Base-by-base conservation (phyloP, 768 basidiomycete species). In the Coprinopsis sp. region DNA sequence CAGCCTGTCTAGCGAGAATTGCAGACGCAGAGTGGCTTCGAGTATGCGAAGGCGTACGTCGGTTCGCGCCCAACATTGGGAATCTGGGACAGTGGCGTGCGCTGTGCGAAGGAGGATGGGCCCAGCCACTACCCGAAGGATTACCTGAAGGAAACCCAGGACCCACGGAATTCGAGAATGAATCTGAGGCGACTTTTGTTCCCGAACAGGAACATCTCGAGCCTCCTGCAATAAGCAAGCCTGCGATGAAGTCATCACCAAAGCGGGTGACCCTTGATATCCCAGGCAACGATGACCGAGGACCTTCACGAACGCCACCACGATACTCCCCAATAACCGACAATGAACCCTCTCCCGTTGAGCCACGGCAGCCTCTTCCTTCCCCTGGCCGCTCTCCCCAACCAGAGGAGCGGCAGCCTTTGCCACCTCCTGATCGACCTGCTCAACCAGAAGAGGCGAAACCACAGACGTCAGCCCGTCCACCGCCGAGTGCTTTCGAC, bases 11-110 rank as follows among this genome's bases (percentile, higher is more conserved):
- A 16, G 72, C 83, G 7, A 74, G 84, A 21, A 67, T 89, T n/a
- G 87, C 86, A 1, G 87, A 91, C 47, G 79, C 81, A 5, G 85
- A 89, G 64, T 91, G 88, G 87, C 58, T 76, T 19, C 79, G 79
- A 29, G 65, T 76, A 11, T 87, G 84, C 54, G 87, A 90, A 67
- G 72, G 72, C n/a, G 76, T 89, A 19, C 77, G 87, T 33, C 72
- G 80, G 4, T 77, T 78, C 53, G 74, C 83, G 12, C 81, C 85
- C 0, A 74, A 73, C 11, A 71, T 91, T 27, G 88, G 86, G 0
- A 71, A 69, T n/a, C 69, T 90, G 3, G 83, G 81, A 4, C 79
- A 87, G 69, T 88, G 81, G 79, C 73, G 79, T 42, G 71, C 81
- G 4, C 66, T 85, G 2, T 90, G 87, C 55, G 88, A 91, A 65